These are phyloP conservation scores for Saccharomycopsis guyanensis DNA, from an alignment of 805 yeast genomes.

Conservation along the genomic window DNA sequence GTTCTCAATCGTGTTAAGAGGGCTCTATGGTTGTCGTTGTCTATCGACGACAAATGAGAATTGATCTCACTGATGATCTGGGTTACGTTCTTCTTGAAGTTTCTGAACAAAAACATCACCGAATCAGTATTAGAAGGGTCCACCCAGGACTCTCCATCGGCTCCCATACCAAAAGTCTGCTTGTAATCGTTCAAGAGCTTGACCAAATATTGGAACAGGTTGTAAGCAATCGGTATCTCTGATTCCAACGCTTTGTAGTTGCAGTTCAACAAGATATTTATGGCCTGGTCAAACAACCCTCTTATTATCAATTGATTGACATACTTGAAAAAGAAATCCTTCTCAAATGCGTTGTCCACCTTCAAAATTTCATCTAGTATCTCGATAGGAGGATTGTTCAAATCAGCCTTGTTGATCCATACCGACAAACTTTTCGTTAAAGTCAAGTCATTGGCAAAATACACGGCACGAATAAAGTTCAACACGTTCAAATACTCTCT, in stretches of 20 bases:
- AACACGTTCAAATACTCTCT: conserved; percentile 45
- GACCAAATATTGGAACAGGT: conserved; percentile 23
- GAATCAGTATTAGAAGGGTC: neutral
- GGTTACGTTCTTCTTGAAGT: conserved; percentile 10
- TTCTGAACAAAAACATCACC: conserved; percentile 1
- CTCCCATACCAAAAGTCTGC: conserved; percentile 3
- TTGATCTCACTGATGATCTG: conserved; percentile 8
- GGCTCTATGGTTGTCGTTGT: neutral
- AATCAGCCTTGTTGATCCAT: conserved; percentile 68
- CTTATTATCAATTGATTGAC: conserved; percentile 49
- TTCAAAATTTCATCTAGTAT: conserved; percentile 38
- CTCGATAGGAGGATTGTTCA: conserved; percentile 47
- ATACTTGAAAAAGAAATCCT: conserved; percentile 55
- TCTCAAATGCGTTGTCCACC: conserved; percentile 39
- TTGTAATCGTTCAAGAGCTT: conserved; percentile 16
- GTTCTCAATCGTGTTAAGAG: conserved; percentile 24
- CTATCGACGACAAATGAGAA: neutral
- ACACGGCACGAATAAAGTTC: conserved; percentile 49
- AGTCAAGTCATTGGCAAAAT: conserved; percentile 36
- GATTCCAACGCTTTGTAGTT: conserved; percentile 34
- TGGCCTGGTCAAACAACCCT: conserved; percentile 54
- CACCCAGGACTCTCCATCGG: neutral
- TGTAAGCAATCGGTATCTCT: neutral
- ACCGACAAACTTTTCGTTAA: conserved; percentile 39
- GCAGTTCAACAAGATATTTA: conserved; percentile 37